A percentile compares a stretch with the other conserved stretches of the same genome.
Evolutionary conservation across 805 yeast genomes (phyloP).

Genomic region (Maudiozyma pseudohumilis): DNA sequence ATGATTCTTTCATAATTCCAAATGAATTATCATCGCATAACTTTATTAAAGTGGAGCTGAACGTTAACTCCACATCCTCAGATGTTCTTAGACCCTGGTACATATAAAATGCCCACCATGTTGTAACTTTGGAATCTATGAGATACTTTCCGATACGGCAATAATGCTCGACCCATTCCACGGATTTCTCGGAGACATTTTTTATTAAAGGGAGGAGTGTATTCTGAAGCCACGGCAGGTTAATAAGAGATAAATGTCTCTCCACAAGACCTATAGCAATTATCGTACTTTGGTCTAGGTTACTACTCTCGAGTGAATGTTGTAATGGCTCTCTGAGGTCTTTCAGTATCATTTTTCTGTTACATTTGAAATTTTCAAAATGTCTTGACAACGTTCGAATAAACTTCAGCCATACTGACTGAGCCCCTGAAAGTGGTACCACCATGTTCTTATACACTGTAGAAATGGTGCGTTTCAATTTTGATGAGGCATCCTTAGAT

Average conservation of each 20-base stretch:
- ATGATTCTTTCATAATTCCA: conserved; percentile 12
- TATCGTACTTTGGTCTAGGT: conserved; percentile 1
- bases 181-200: conserved; percentile 8
- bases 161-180: conserved; percentile 17
- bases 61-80: conserved; percentile 9
- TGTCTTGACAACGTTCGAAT: background rate
- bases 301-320: background rate
- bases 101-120: conserved; percentile 27
- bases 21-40: conserved; percentile 20
- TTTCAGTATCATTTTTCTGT: background rate
- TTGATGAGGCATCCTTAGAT: conserved; percentile 9
- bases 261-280: conserved; percentile 8
- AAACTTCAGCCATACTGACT: conserved; percentile 8
- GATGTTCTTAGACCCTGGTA: conserved; percentile 16
- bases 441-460: background rate
- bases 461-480: conserved; percentile 7
- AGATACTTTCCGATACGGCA: conserved; percentile 19
- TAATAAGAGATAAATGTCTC: conserved; percentile 7
- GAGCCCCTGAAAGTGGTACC: background rate
- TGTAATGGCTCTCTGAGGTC: background rate
- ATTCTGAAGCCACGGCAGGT: conserved; percentile 17
- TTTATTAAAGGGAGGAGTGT: conserved; percentile 17
- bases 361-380: background rate
- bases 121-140: conserved; percentile 11
- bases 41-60: conserved; percentile 12